These are phyloP conservation scores for Pistacia vera DNA, from an alignment of 345 rosid genomes.

Conservation along the genomic window DNA sequence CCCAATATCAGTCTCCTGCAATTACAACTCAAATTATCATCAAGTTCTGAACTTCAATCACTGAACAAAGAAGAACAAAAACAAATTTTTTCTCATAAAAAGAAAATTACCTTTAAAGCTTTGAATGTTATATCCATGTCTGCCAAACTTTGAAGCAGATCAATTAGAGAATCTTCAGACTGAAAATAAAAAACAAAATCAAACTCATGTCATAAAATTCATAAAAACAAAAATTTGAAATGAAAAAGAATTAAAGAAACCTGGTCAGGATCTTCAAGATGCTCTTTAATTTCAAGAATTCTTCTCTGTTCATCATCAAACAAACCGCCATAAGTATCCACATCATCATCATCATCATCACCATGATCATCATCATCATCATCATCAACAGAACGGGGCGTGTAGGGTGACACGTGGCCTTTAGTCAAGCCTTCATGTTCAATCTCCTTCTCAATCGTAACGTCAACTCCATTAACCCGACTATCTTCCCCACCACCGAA, in stretches of 20 bases:
- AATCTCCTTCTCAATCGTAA: conserved; percentile 34
- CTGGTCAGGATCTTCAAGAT: conserved; percentile 91
- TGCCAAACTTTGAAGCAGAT: conserved; percentile 90
- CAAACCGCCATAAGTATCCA: conserved; percentile 87
- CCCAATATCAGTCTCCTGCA: conserved; percentile 76
- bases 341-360: conserved; percentile 51
- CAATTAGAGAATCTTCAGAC: conserved; percentile 88
- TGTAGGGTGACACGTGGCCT: conserved; percentile 33
- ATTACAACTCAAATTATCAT: background rate
- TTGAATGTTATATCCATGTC: conserved; percentile 96
- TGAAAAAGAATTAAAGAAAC: conserved; percentile 29
- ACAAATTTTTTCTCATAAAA: background rate
- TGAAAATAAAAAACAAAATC: conserved; percentile 26
- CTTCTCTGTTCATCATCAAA: conserved; percentile 93
- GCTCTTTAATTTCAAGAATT: conserved; percentile 80
- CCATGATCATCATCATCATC: conserved; percentile 18
- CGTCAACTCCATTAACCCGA: conserved; percentile 34
- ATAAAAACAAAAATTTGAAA: conserved; percentile 1
- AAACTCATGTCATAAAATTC: background rate
- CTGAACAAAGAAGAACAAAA: background rate
- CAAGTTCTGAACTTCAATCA: conserved; percentile 2
- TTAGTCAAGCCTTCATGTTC: conserved; percentile 22
- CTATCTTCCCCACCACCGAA: conserved; percentile 37
- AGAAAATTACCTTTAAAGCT: conserved; percentile 70
- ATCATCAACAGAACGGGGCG: conserved; percentile 54